Evolutionary conservation across 2,329 filamentous ascomycete species (phyloP).

Genomic region (Alternaria gaisen): DNA sequence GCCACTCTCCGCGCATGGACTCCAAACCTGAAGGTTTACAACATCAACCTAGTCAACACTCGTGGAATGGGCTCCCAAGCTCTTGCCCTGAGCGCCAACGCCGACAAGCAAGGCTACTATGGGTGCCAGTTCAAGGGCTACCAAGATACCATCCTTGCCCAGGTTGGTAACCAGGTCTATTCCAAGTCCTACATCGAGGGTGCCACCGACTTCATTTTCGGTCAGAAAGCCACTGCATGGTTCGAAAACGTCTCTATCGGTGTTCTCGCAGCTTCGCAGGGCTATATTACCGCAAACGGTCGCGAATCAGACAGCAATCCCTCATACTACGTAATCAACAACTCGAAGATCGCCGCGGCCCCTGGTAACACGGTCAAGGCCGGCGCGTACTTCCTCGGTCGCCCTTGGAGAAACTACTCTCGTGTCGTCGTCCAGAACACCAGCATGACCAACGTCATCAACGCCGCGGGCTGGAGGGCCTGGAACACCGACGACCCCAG

Average conservation of each 20-base stretch:
- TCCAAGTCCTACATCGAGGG: conserved; percentile 66
- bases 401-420: conserved; percentile 63
- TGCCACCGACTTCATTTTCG: conserved; percentile 69
- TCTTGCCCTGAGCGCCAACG: conserved; percentile 63
- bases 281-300: conserved; percentile 53
- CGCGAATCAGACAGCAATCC: conserved; percentile 43
- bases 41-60: conserved; percentile 63
- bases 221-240: conserved; percentile 62
- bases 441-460: conserved; percentile 64
- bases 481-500: conserved; percentile 63
- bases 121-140: conserved; percentile 64
- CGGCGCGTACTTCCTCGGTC: conserved; percentile 60
- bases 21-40: conserved; percentile 67
- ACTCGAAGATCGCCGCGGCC: conserved; percentile 58
- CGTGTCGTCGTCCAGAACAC: conserved; percentile 64
- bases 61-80: conserved; percentile 61
- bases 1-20: conserved; percentile 60
- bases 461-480: conserved; percentile 65
- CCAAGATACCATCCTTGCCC: conserved; percentile 62
- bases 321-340: conserved; percentile 66
- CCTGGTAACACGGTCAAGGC: conserved; percentile 48
- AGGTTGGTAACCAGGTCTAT: conserved; percentile 64
- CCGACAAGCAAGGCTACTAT: conserved; percentile 65
- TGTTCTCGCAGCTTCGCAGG: conserved; percentile 52
- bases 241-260: conserved; percentile 61